phyloP scores from a whole-genome alignment of 768 basidiomycete genomes.

The Tricholoma sp. region DNA sequence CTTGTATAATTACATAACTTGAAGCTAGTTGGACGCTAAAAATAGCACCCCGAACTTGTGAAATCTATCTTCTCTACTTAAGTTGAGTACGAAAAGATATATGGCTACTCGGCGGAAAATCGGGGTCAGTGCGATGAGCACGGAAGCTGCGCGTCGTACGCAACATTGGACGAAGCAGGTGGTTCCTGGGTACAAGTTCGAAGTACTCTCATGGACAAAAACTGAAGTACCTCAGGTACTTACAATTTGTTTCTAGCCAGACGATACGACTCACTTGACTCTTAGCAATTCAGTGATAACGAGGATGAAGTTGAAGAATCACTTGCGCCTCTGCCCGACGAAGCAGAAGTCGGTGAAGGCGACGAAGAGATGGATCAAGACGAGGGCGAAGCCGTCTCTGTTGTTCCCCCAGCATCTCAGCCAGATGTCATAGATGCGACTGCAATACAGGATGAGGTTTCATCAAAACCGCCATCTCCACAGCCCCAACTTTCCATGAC shows the following conservation, averaged over 20 bases:
- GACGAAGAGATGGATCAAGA: conserved; percentile 76
- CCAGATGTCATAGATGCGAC: conserved; percentile 23
- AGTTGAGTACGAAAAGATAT: neutral
- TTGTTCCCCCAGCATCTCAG: conserved; percentile 29
- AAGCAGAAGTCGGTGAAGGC: conserved; percentile 69
- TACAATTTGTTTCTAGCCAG: neutral
- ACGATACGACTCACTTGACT: neutral
- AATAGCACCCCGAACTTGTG: too few relatives aligned
- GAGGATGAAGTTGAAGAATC: conserved; percentile 78
- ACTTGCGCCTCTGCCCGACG: conserved; percentile 72
- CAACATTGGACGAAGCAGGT: conserved; percentile 82
- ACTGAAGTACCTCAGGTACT: conserved; percentile 72
- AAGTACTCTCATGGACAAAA: conserved; percentile 74
- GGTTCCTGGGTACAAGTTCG: conserved; percentile 54
- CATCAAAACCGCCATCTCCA: conserved; percentile 62
- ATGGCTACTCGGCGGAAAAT: conserved; percentile 77
- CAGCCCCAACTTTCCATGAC: conserved; percentile 60
- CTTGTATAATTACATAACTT: too few relatives aligned
- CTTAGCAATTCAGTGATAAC: conserved; percentile 83
- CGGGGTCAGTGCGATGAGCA: conserved; percentile 69
- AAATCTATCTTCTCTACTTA: neutral
- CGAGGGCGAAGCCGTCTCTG: conserved; percentile 41
- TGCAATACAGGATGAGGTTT: conserved; percentile 38
- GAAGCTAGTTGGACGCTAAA: too few relatives aligned
- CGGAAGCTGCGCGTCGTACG: conserved; percentile 80